Conservation (phyloP, 192 early-diverging fungal genomes). For the Allomyces macrogynus region DNA sequence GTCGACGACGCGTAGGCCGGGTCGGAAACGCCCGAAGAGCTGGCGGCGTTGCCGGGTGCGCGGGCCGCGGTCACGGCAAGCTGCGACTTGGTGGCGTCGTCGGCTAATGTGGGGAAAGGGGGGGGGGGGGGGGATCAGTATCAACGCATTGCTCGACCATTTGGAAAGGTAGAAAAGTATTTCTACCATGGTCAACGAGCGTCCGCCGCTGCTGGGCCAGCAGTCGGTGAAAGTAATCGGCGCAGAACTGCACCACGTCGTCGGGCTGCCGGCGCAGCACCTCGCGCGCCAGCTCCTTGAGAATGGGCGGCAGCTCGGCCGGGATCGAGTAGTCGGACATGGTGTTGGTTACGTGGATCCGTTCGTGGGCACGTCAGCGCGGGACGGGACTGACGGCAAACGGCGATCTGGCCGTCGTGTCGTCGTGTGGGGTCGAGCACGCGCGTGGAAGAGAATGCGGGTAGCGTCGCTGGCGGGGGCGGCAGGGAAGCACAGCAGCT, state of each 20-base stretch:
- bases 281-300: conserved; percentile 65
- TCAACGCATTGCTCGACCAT: neutral
- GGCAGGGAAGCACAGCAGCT: too few relatives aligned
- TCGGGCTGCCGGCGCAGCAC: conserved; percentile 54
- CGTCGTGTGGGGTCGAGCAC: too few relatives aligned
- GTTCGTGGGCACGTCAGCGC: too few relatives aligned
- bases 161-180: neutral
- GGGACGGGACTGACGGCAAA: too few relatives aligned
- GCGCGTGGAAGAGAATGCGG: too few relatives aligned
- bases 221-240: conserved; percentile 71
- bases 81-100: neutral
- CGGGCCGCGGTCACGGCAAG: neutral
- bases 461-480: too few relatives aligned
- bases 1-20: conserved; percentile 6
- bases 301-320: conserved; percentile 35
- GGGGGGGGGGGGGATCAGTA: neutral
- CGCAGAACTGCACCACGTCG: conserved; percentile 85
- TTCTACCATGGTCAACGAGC: conserved; percentile 3
- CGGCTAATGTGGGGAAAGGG: neutral
- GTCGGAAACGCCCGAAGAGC: conserved; percentile 8
- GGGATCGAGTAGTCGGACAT: conserved; percentile 9
- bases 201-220: conserved; percentile 52
- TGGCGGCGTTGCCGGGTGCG: conserved; percentile 12
- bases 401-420: too few relatives aligned
- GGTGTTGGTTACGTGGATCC: neutral